Base-by-base conservation (phyloP, 2,329 filamentous ascomycete genomes). In the Colletotrichum filicis region DNA sequence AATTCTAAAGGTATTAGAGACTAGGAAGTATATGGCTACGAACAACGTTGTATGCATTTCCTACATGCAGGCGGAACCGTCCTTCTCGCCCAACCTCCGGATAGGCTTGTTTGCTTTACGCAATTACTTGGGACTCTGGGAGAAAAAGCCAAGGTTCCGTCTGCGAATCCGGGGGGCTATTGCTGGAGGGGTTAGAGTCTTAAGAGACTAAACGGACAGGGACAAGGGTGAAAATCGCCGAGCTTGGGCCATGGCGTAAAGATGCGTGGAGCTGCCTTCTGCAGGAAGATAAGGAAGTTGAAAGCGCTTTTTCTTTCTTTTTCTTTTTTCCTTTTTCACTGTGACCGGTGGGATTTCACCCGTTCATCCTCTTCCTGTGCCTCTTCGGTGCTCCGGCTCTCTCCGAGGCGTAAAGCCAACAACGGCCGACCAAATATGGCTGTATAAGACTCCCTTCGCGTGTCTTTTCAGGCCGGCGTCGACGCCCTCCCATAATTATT, bases 211-310 rank as follows among this genome's bases (percentile, higher is more conserved):
- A 53, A 53, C 35, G 24, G 59, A 56, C 60, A 70, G 66, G 70
- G 66, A 42, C 32, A 42, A 63, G 66, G 59, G 55, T 28, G 30
- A 26, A 61, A 61, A 59, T 60, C 26, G 70, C 70, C 66, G 66
- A 65, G 12, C n/a, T 55, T n/a, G 46, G 59, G 26, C 70, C 55
- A 49, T 24, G 22, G 30, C 32, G 42, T 65, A 22, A 28, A 4
- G 42, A 22, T 32, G 70, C 66, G 46, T 73, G 24, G 70, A 65
- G 26, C 32, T 73, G 70, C 70, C 60, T 7, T 64, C 57, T 46
- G 42, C 1, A 19, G 16, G 22, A n/a, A 28, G 7, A 55, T 32
- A 52, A 37, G 70, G 70, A 59, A 73, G 66, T 73, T 59, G 66
- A 70, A 73, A 70, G 70, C 70, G 70, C 66, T 24, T 22, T 7